Evolutionary conservation across 1,284 basidiomycete species (phyloP).

Genomic region (Flammula alnicola): DNA sequence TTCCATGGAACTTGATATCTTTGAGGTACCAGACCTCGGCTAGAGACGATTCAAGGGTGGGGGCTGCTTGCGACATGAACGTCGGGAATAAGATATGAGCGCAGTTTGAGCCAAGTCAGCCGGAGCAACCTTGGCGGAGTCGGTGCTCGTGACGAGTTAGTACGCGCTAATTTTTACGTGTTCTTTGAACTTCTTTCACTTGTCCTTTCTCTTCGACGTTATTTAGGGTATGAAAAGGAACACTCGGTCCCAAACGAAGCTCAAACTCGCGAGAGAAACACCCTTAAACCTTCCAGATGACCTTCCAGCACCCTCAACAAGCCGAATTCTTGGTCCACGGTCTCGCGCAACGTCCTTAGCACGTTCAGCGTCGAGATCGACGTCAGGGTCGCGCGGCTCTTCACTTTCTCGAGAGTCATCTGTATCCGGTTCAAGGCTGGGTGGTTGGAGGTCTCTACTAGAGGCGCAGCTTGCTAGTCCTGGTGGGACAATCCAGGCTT

Average conservation of each 20-base stretch:
- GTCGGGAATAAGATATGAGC: conserved; percentile 11
- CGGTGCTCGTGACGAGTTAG: neutral
- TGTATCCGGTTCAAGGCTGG: neutral
- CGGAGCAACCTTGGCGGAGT: neutral
- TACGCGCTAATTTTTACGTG: too few relatives aligned
- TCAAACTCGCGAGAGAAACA: conserved; percentile 1
- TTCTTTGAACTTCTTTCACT: too few relatives aligned
- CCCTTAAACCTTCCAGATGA: conserved; percentile 18
- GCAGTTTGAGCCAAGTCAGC: neutral
- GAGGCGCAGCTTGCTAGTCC: neutral
- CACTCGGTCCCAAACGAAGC: conserved; percentile 1
- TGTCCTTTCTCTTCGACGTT: neutral
- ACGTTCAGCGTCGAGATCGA: conserved; percentile 19
- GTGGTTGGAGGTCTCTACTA: neutral
- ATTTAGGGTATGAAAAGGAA: neutral
- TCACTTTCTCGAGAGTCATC: conserved; percentile 7
- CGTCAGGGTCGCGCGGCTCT: conserved; percentile 16
- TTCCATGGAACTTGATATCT: conserved; percentile 55
- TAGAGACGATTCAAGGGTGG: conserved; percentile 45
- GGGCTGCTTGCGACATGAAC: conserved; percentile 29
- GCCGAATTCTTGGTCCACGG: conserved; percentile 23
- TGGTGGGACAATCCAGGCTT: conserved; percentile 9
- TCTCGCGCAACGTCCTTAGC: conserved; percentile 23
- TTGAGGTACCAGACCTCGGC: conserved; percentile 85
- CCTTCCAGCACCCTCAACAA: conserved; percentile 26